Evolutionary conservation across 2,329 filamentous ascomycete genomes (phyloP), one percentile per base, ranked within the genome.

Genomic region (Emergomyces pasteurianus): DNA sequence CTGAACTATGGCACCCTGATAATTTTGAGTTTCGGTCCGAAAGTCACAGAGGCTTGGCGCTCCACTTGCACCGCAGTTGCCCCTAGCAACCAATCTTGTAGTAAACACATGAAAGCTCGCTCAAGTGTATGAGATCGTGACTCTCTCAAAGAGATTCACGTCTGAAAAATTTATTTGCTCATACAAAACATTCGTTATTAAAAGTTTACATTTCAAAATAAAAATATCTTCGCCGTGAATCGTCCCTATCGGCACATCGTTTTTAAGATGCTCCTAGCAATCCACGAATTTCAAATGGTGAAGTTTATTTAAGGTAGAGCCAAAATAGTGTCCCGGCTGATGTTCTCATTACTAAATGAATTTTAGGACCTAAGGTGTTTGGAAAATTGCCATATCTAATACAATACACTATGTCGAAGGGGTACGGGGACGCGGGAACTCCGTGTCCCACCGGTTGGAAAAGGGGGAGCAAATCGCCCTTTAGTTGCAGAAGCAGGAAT

Each of bases 401-500:
- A 43, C 8, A 21, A 40, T 31, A 46, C 28, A 67, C 31, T 21
- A 72, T 70, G 71, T 68, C 69, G 42, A 63, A 61, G 18, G 40
- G 67, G 28, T 53, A 71, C 23, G 50, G 65, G 8, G 68, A 72
- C 63, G 62, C 66, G 40, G 65, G 64, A 18, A 75, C 74, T 7
- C 74, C 73, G 1, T 74, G 73, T 58, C 73, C 71, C 2, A 64
- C 67, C 43, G 67, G 66, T 52, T 64, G 65, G 50, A 67, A 60
- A 50, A 58, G 55, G 56, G 40, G 21, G 28, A 58, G 60, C 47
- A 67, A 68, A 18, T 67, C 57, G 38, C 56, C 65, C 43, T 49
- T 62, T 57, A 64, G 61, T 47, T 61, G 63, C 18, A 61, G 61
- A 43, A 67, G 60, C 58, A 63, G 65, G 58, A 60, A 66, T 2